Evolutionary conservation across 768 basidiomycete species (phyloP).

Genomic region (Austroboletus eburneus): DNA sequence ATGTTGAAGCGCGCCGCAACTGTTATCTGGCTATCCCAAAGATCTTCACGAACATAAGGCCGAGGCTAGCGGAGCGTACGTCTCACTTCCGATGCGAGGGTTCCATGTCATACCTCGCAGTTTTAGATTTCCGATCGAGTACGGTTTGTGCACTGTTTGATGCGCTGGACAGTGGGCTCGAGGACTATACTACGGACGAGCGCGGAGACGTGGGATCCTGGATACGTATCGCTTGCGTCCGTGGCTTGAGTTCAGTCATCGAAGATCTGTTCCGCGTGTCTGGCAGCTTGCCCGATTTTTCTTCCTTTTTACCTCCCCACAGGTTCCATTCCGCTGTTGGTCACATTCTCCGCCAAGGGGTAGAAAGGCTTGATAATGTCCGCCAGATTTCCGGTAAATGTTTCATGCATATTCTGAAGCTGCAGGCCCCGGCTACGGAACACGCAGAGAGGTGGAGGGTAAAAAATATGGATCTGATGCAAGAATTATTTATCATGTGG

Average conservation of each 20-base stretch:
- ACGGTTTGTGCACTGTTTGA: slow-evolving; percentile 47
- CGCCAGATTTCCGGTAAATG: slow-evolving; percentile 72
- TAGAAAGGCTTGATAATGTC: slow-evolving; percentile 89
- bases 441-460: slow-evolving; percentile 49
- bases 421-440: slow-evolving; percentile 40
- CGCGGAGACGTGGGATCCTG: slow-evolving; percentile 97
- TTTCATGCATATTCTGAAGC: slow-evolving; percentile 47
- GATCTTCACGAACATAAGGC: slow-evolving; percentile 43
- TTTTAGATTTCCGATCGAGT: slow-evolving; percentile 45
- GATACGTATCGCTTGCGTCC: slow-evolving; percentile 78
- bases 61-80: slow-evolving; percentile 45
- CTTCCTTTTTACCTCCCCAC: slow-evolving; percentile 55
- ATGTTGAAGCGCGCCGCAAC: slow-evolving; percentile 59
- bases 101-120: slow-evolving; percentile 9
- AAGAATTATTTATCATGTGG: slow-evolving; percentile 52
- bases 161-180: slow-evolving; percentile 64
- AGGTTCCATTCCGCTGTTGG: slow-evolving; percentile 55
- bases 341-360: slow-evolving; percentile 81
- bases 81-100: slow-evolving; percentile 12
- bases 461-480: slow-evolving; percentile 43
- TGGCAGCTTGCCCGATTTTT: slow-evolving; percentile 40
- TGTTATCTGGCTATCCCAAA: slow-evolving; percentile 44
- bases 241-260: slow-evolving; percentile 54
- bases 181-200: slow-evolving; percentile 91
- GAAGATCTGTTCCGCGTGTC: slow-evolving; percentile 48